Evolutionary conservation across 371 early-diverging fungal species (phyloP), one percentile per base, ranked within the genome.

Genomic region (Umbelopsis sp.): DNA sequence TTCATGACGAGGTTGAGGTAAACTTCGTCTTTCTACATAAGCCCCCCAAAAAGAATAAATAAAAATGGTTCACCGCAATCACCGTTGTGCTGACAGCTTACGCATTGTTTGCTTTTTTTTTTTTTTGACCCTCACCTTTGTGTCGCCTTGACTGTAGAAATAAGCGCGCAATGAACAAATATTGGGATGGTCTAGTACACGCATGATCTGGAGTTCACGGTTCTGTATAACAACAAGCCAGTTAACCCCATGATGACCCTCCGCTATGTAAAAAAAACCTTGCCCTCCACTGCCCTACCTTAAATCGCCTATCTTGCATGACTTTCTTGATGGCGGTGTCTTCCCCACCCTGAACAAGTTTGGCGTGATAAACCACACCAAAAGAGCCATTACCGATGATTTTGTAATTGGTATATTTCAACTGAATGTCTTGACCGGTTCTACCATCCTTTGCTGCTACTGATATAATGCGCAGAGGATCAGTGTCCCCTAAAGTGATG

Each of bases 341-440:
- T 73, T 96, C 95, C 46, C 87, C 86, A 46, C 88, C 83, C 65
- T 88, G 86, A 22, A 92, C 80, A n/a, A 96, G 79, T 76, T 93
- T 92, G 38, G 97, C 98, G 82, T 95, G 95, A 76, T 93, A 96
- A 14, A 98, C 98, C 12, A 97, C 97, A 48, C 98, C 98, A 80
- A 98, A 98, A 25, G 96, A 94, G 14, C 98, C 98, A 75, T 96
- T 96, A 63, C 98, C 98, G 46, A 96, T 86, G 44, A 95, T 91
- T 74, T 94, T 94, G 79, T 89, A 90, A 71, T 93, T 94, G 20
- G 94, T 92, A 77, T 96, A 97, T 38, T 87, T 83, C 22, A 97
- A 89, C 67, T 93, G 90, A 50, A 88, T 77, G 50, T 92, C 87
- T 71, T 93, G 92, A 29, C 94, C 94, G 20, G 93, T 88, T 72